A percentile compares a stretch with the other conserved stretches of the same genome.
Conservation (phyloP, 164 flowering plant species). For the Tetracentron sinense region DNA sequence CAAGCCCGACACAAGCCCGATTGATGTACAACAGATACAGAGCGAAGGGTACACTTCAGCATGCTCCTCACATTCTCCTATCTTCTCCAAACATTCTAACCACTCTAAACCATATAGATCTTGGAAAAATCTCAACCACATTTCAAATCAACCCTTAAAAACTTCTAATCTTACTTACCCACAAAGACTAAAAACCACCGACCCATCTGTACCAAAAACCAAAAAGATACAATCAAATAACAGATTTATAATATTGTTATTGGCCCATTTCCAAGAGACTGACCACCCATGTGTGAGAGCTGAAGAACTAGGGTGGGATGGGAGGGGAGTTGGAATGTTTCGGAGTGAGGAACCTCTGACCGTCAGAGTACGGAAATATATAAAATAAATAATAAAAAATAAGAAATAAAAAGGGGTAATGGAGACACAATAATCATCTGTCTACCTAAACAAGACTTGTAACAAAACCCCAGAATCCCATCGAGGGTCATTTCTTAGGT, state of each 20-base stretch:
- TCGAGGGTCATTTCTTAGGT: not conserved
- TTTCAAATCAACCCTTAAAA: not conserved
- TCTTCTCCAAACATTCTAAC: no score
- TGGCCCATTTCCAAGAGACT: slow-evolving; percentile 3
- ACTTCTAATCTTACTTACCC: not conserved
- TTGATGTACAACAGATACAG: no score
- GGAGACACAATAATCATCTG: slow-evolving; percentile 5
- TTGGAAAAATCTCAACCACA: not conserved
- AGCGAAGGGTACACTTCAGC: no score
- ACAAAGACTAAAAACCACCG: not conserved
- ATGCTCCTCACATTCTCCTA: no score
- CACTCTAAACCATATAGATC: not conserved
- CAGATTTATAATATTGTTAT: not conserved
- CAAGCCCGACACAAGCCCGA: no score
- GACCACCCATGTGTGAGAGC: not conserved
- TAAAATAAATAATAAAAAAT: no score
- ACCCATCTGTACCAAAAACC: not conserved
- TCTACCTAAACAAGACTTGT: not conserved
- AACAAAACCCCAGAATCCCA: not conserved
- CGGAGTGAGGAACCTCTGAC: slow-evolving; percentile 10
- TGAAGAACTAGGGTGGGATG: not conserved
- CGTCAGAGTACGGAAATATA: not conserved
- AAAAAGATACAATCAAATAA: no score
- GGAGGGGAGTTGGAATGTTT: slow-evolving; percentile 8
- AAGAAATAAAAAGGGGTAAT: not conserved